Conservation (phyloP, 2,329 filamentous ascomycete species). For the Sclerotinia subarctica region DNA sequence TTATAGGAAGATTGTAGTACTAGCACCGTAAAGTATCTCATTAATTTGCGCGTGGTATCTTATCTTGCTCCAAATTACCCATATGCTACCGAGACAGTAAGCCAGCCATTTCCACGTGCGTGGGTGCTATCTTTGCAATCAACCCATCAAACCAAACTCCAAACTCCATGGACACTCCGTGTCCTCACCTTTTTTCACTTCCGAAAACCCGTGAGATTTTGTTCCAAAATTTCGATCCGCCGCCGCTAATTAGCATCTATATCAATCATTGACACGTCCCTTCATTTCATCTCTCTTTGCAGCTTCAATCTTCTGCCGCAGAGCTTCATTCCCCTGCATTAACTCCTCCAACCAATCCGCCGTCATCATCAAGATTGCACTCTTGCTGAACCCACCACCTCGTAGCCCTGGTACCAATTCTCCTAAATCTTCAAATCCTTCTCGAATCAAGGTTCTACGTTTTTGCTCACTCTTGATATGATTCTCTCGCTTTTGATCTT, state of each 20-base stretch:
- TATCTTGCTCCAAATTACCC: not conserved
- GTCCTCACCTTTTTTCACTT: not conserved
- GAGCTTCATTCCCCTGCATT: conserved; percentile 61
- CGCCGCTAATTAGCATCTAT: not conserved
- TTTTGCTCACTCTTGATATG: conserved; percentile 89
- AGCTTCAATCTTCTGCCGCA: conserved; percentile 49
- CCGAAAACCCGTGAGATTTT: not conserved
- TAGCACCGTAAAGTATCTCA: not conserved
- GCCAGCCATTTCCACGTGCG: not conserved
- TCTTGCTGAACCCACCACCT: conserved; percentile 78
- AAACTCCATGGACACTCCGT: conserved; percentile 4
- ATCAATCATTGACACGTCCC: not conserved
- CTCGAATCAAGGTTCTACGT: conserved; percentile 72
- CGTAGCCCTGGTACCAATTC: conserved; percentile 71
- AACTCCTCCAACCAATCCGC: conserved; percentile 76
- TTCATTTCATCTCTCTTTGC: not conserved
- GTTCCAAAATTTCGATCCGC: not conserved
- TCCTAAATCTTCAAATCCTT: conserved; percentile 78
- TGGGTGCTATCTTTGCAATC: not conserved
- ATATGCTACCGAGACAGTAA: not conserved
- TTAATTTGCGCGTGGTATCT: conserved; percentile 7
- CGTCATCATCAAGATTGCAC: conserved; percentile 70
- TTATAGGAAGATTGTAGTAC: not conserved
- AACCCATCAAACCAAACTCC: not conserved
- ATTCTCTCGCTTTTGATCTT: conserved; percentile 80